phyloP scores from a whole-genome alignment of 768 basidiomycete species.

The Pluteus cervinus region DNA sequence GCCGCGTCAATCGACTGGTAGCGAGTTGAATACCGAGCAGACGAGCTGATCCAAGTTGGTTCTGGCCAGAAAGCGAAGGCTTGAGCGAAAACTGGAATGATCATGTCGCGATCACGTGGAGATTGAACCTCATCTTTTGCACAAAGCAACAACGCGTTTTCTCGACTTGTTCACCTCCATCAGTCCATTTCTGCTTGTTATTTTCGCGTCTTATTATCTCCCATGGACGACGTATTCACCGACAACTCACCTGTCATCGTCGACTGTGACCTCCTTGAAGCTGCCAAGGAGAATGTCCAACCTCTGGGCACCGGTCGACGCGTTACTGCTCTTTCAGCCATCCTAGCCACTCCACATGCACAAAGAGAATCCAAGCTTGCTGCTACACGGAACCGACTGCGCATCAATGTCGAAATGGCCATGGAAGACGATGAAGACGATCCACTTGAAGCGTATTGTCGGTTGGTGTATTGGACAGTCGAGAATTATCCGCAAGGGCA shows the following conservation, averaged over 20 bases:
- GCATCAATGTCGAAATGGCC: constrained; percentile 67
- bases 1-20: too few species aligned
- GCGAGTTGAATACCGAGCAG: too few species aligned
- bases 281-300: constrained; percentile 84
- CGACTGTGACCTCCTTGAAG: constrained; percentile 77
- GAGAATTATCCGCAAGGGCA: constrained; percentile 95
- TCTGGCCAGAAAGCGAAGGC: too few species aligned
- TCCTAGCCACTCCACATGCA: constrained; percentile 71
- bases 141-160: too few species aligned
- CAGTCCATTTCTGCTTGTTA: not conserved
- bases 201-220: constrained; percentile 11
- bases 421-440: constrained; percentile 81
- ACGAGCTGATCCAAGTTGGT: too few species aligned
- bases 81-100: too few species aligned
- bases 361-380: constrained; percentile 68
- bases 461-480: constrained; percentile 86
- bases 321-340: constrained; percentile 69
- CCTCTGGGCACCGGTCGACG: constrained; percentile 75
- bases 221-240: constrained; percentile 37
- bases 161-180: not conserved
- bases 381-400: constrained; percentile 56
- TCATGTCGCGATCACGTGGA: too few species aligned
- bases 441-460: constrained; percentile 80
- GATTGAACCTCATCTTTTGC: too few species aligned
- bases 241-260: constrained; percentile 46